A percentile compares a stretch with the other conserved stretches of the same genome.
Conservation (phyloP, 441 rosid genomes). For the Rhodomyrtus psidioides region DNA sequence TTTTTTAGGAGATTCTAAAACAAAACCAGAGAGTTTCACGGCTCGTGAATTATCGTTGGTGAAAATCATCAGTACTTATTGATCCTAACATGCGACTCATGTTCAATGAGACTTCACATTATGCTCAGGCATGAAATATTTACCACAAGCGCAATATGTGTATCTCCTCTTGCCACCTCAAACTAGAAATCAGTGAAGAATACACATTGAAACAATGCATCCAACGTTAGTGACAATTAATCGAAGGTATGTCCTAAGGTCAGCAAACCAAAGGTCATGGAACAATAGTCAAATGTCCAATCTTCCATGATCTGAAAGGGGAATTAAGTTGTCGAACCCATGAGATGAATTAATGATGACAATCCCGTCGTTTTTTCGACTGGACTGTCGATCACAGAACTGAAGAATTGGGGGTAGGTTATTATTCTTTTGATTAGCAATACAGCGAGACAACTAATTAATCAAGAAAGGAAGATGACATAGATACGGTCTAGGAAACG, state of each 20-base stretch:
- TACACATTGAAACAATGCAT: not conserved
- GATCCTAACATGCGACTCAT: not conserved
- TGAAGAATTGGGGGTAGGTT: fast-evolving
- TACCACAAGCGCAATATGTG: not conserved
- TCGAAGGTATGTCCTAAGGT: not conserved
- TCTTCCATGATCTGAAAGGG: not conserved
- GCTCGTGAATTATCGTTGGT: not conserved
- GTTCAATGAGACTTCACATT: not conserved
- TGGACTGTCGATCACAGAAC: not conserved
- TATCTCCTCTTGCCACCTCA: not conserved
- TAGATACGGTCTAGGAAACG: not conserved
- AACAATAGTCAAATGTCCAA: not conserved
- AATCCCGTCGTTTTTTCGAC: not conserved
- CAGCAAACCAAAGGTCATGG: not conserved
- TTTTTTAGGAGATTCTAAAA: no score
- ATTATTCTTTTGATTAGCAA: fast-evolving
- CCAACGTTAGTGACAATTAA: not conserved
- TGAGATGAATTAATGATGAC: not conserved
- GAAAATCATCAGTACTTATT: not conserved
- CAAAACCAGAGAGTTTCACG: not conserved
- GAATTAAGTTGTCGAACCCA: not conserved
- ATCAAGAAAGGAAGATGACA: not conserved
- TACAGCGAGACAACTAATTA: not conserved
- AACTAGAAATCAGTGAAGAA: not conserved
- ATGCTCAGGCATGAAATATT: no score